Base-by-base conservation (phyloP, 139 green algal genomes). In the Pseudopediastrum boryanum region DNA sequence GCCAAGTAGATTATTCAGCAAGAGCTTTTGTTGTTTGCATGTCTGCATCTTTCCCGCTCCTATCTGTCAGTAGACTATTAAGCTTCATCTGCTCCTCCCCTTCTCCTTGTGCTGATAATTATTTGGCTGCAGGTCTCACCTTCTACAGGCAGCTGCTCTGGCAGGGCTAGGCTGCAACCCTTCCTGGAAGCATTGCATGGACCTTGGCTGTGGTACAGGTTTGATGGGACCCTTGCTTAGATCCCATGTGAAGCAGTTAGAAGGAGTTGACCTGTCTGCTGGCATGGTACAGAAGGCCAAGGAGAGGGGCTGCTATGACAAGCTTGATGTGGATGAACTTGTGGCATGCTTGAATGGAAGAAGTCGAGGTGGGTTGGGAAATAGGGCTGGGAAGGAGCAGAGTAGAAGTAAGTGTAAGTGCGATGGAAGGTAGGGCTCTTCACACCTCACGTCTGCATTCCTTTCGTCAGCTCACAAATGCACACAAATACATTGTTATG, bases 151-250 rank as follows among this genome's bases (percentile, higher is more conserved):
- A 6, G 21, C 46, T 36, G 61, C 68, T 52, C 1, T 27, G 39
- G 59, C 43, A 21, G 64, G 25, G 62, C 43, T 3, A 12, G 59
- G 44, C 54, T 27, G 25, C n/a, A 56, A n/a, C 38, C 27, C 2
- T 54, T 29, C 21, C 13, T 74, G 62, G 82, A 70, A 48, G 25
- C 71, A 71, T 33, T 86, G 76, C 71, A 73, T 89, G 33, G 87
- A 92, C 38, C 81, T 92, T 4, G 87, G 87, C 43, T 92, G 87
- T 81, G 87, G 87, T 36, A 92, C 87, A 25, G 87, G 87, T 42
- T 76, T 92, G 46, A 92, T 92, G 87, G 87, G 85, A 1, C 85
- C 87, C 0, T 75, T 89, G 68, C 78, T 92, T 35, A 43, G 75
- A 50, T 74, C 62, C 25, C 76, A 85, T 29, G 62, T 79, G 3